Base-by-base conservation (phyloP, 768 basidiomycete genomes). In the Suillus ampliporus region DNA sequence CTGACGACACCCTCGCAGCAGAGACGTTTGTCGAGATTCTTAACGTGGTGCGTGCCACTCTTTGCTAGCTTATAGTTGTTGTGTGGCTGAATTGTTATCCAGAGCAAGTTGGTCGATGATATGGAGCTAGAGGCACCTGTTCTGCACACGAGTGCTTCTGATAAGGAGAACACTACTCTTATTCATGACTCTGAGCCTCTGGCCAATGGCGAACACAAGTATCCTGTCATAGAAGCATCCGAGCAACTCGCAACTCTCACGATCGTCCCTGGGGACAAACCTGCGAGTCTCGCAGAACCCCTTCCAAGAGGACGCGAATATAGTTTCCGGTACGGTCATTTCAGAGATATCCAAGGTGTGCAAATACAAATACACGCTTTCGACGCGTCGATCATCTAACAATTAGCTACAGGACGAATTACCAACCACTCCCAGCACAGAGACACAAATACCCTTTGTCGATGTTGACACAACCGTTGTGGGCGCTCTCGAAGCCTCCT, bases 291-390 rank as follows among this genome's bases (percentile, higher is more conserved):
- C 19, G 26, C 37, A 23, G 35, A 61, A 13, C 14, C n/a, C 17
- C 31, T 21, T 19, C 10, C 56, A 35, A 35, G 56, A 44, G 28
- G 61, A 61, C 61, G 56, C 61, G 61, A 61, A n/a, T 17, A 41
- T 37, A 4, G 7, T 23, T 17, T 21, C 28, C 2, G 19, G 9
- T 15, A 31, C 14, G 14, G 23, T 23, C 4, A 28, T 37, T 26
- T 28, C 43, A 43, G 52, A 50, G 19, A 37, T 41, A 44, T 6
- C 35, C 28, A 44, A 64, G 48, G 63, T 64, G 1, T 52, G 51
- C n/a, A 21, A 40, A 35, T 38, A 21, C 11, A 21, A 40, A 40
- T 21, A 40, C 21, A 62, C 59, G 47, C 48, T 58, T 60, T 38
- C 40, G 46, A 61, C 43, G 34, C 58, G 23, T 61, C 47, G 46